Base-by-base conservation (phyloP, 2,329 filamentous ascomycete species). In the Coniochaeta sp. region DNA sequence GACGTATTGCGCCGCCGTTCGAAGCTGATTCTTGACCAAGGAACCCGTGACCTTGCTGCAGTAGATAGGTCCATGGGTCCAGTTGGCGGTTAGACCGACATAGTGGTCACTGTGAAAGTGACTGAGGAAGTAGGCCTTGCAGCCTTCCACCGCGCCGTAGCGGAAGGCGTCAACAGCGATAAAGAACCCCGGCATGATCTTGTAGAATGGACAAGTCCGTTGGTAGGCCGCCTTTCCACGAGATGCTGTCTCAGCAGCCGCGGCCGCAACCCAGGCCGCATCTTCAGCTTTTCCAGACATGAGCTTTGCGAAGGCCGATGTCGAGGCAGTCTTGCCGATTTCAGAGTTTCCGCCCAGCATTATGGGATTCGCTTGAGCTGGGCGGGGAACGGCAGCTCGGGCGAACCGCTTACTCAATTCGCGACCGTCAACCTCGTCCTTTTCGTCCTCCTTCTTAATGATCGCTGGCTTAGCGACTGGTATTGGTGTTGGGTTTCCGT, bases 31-130 rank as follows among this genome's bases (percentile, higher is more conserved):
- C 62, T 88, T 87, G 36, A 98, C 91, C 2, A 99, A 81, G 67
- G 96, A 96, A 0, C 85, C 95, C 0, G 95, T 99, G 16, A 96
- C 90, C 66, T 87, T 89, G 70, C 93, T 98, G 77, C 95, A 98
- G 69, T 96, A 99, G 57, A 99, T 98, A 0, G 93, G 93, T 0
- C 95, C 95, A 71, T 99, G 93, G 43, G 80, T 85, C 95, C 95
- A 99, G 34, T 82, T 91, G 8, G 89, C 86, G 12, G 91, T 95
- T 12, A 99, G 77, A 1, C 95, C 95, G 36, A 97, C 87, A 68
- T 99, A 99, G 71, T 99, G 95, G 71, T 99, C 95, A 68, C 92
- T 97, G 73, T 99, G 95, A 66, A 98, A 99, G 71, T 99, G 95
- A 67, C 93, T 97, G 12, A 99, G 81, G 66, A 99, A 99, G 71